Evolutionary conservation across 768 basidiomycete species (phyloP).

Genomic region (Amanita rubescens): DNA sequence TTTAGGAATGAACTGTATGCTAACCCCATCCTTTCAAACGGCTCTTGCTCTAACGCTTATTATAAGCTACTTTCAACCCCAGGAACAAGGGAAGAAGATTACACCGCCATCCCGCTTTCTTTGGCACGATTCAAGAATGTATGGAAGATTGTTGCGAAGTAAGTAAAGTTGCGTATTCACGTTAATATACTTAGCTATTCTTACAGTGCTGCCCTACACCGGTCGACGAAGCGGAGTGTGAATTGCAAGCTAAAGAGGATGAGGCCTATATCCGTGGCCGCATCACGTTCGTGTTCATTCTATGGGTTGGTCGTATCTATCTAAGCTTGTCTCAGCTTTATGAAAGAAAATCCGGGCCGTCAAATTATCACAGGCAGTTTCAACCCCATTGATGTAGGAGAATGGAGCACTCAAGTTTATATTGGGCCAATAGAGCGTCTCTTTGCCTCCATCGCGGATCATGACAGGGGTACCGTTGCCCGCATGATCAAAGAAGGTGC

Average conservation of each 20-base stretch:
- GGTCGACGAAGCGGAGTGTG: conserved; percentile 46
- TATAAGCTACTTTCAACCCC: conserved; percentile 7
- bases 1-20: conserved; percentile 7
- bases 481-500: conserved; percentile 33
- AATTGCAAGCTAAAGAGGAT: conserved; percentile 46
- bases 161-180: conserved; percentile 35
- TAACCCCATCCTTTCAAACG: not conserved
- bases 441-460: conserved; percentile 43
- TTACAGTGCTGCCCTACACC: conserved; percentile 47
- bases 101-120: too few relatives aligned
- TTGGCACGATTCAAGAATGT: too few relatives aligned
- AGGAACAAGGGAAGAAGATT: conserved; percentile 6
- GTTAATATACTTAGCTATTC: not conserved
- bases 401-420: conserved; percentile 60
- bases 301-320: not conserved
- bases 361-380: conserved; percentile 58
- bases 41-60: not conserved
- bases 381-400: conserved; percentile 59
- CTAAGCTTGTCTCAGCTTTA: conserved; percentile 32
- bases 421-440: conserved; percentile 46
- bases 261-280: conserved; percentile 46
- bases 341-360: conserved; percentile 55
- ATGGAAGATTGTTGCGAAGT: too few relatives aligned
- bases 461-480: conserved; percentile 33
- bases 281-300: conserved; percentile 32